These are phyloP conservation scores for Solanum hybrid DNA, from an alignment of 305 asterid genomes.

Conservation along the genomic window DNA sequence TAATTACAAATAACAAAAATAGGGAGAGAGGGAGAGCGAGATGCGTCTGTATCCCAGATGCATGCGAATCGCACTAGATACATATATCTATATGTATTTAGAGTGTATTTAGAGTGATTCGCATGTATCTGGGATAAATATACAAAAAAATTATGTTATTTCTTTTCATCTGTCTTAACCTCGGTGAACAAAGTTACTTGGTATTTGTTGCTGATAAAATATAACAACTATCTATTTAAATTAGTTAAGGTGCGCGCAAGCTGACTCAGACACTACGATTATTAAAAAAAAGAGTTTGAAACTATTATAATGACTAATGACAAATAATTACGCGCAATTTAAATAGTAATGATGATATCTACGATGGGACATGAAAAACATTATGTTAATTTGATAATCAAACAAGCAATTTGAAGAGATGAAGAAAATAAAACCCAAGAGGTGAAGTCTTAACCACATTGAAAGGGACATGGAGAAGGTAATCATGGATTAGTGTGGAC, in stretches of 20 bases:
- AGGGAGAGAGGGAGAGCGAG: too few species aligned
- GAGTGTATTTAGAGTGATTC: too few species aligned
- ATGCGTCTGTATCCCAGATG: too few species aligned
- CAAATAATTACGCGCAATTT: not conserved
- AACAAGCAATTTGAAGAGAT: not conserved
- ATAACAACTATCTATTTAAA: not conserved
- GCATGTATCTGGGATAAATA: too few species aligned
- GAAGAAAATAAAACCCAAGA: not conserved
- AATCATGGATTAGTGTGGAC: not conserved
- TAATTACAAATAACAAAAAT: too few species aligned
- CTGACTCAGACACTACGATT: not conserved
- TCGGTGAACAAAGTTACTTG: not conserved
- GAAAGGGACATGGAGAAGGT: not conserved
- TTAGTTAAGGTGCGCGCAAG: not conserved
- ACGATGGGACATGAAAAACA: not conserved
- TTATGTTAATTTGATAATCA: not conserved
- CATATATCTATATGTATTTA: too few species aligned
- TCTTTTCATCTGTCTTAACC: not conserved
- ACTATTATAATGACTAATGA: not conserved
- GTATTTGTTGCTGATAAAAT: not conserved
- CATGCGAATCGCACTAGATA: too few species aligned
- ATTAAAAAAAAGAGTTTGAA: too few species aligned
- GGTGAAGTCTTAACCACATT: not conserved
- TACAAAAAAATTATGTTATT: not conserved
- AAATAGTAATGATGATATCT: not conserved